Evolutionary conservation across 2,329 filamentous ascomycete genomes (phyloP).

Genomic region (Tolypocladium nubicola): DNA sequence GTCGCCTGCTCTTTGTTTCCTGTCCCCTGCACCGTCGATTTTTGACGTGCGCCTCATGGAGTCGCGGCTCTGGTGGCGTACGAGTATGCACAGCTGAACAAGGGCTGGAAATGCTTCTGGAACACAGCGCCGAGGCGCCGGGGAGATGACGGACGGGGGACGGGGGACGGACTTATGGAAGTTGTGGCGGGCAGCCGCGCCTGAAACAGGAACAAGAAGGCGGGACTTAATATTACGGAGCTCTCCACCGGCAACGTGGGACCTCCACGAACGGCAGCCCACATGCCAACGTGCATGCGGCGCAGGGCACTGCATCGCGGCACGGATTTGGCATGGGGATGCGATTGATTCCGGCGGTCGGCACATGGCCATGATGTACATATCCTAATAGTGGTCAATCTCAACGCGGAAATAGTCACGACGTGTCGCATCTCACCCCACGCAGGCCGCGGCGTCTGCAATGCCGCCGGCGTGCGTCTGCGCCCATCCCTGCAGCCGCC

Average conservation of each 20-base stretch:
- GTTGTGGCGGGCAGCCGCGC: not conserved
- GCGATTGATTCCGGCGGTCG: not conserved
- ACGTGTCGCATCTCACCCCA: not conserved
- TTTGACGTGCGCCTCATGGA: not conserved
- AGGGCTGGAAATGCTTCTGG: not conserved
- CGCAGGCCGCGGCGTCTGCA: not conserved
- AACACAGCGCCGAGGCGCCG: not conserved
- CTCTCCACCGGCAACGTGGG: not conserved
- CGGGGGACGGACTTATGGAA: not conserved
- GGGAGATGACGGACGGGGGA: not conserved
- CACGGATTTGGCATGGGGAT: not conserved
- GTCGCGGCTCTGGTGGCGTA: not conserved
- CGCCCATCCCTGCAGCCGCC: not conserved
- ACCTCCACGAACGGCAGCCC: not conserved
- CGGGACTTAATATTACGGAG: not conserved
- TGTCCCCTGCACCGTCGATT: not conserved
- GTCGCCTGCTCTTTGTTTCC: not conserved
- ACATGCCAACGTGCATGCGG: not conserved
- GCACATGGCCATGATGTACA: not conserved
- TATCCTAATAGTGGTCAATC: not conserved
- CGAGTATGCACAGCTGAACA: not conserved
- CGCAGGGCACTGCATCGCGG: not conserved
- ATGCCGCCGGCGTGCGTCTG: not conserved
- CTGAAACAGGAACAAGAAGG: constrained; percentile 1
- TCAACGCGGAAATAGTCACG: not conserved